Evolutionary conservation across 1,139 yeast genomes (phyloP), one percentile per base, ranked within the genome.

Genomic region (Petasospora rhodanensis): DNA sequence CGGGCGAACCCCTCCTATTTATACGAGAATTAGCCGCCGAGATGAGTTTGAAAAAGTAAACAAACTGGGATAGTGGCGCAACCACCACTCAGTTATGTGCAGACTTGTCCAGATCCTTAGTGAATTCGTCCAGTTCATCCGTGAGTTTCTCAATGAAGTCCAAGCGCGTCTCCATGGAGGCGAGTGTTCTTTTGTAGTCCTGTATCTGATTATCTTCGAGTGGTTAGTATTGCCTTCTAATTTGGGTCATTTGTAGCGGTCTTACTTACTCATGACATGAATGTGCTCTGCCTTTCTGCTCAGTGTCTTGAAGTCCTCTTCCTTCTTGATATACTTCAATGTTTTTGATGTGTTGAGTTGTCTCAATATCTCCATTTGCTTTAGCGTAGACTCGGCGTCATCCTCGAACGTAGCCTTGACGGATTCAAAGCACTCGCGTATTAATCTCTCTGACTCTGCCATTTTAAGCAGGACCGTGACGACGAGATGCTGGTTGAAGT

Each of bases 61-160:
- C 35, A 35, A 28, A 24, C 23, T n/a, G n/a, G 9, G 19, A 18
- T 9, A 18, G 19, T 18, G 8, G 19, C 19, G 8, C 23, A 11
- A 21, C 11, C 23, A n/a, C n/a, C n/a, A n/a, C n/a, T n/a, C n/a
- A n/a, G n/a, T n/a, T n/a, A n/a, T n/a, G n/a, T n/a, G n/a, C n/a
- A n/a, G n/a, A n/a, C n/a, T n/a, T n/a, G n/a, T n/a, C n/a, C n/a
- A n/a, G n/a, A n/a, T 24, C 37, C 13, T 27, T 29, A 2, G 82
- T 66, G 78, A 82, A 80, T 34, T 61, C 64, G 39, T 78, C 83
- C 32, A 82, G 54, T 44, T 82, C 87, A 6, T 55, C 50, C 1
- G 71, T 66, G 5, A 80, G 47, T 0, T 47, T 49, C 31, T 70
- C 75, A 34, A 81, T 51, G 24, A 62, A 59, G 10, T 55, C 61